phyloP scores from a whole-genome alignment of 345 rosid genomes.

The Arabis hirsuta region DNA sequence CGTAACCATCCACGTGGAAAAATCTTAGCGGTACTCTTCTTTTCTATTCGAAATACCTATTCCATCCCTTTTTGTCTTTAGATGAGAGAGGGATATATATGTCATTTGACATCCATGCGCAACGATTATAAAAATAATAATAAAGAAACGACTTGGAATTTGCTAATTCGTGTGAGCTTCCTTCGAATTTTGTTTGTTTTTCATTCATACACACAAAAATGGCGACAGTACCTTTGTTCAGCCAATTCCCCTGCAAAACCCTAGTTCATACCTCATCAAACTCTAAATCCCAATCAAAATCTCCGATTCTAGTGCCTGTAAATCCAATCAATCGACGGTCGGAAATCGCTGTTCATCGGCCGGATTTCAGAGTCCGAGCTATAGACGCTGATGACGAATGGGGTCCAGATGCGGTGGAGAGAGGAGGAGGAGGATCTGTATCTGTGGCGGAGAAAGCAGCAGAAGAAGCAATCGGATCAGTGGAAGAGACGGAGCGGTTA shows the following conservation, averaged over 20 bases:
- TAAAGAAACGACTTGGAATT: not conserved
- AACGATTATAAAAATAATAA: slow-evolving; percentile 14
- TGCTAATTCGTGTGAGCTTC: not conserved
- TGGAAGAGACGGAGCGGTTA: slow-evolving; percentile 57
- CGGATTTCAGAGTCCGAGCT: slow-evolving; percentile 43
- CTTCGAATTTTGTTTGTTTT: not conserved
- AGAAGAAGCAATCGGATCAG: slow-evolving; percentile 50
- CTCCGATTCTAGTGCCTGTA: slow-evolving; percentile 30
- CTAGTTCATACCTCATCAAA: slow-evolving; percentile 19
- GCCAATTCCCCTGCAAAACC: slow-evolving; percentile 55
- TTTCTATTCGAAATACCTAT: not conserved
- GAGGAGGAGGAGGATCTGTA: slow-evolving; percentile 22
- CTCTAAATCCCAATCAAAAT: slow-evolving; percentile 25
- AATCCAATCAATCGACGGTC: slow-evolving; percentile 26
- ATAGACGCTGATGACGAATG: slow-evolving; percentile 42
- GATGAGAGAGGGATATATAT: not conserved
- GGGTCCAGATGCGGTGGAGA: slow-evolving; percentile 44
- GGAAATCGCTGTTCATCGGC: slow-evolving; percentile 31
- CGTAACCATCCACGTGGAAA: slow-evolving; percentile 32
- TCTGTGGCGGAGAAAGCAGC: slow-evolving; percentile 48
- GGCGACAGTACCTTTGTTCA: slow-evolving; percentile 57
- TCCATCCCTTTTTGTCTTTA: not conserved
- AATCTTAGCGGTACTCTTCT: not conserved
- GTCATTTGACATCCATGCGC: slow-evolving; percentile 8
- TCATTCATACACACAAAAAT: slow-evolving; percentile 34